phyloP scores from a whole-genome alignment of 192 early-diverging fungal genomes.

The Podochytrium sp. region DNA sequence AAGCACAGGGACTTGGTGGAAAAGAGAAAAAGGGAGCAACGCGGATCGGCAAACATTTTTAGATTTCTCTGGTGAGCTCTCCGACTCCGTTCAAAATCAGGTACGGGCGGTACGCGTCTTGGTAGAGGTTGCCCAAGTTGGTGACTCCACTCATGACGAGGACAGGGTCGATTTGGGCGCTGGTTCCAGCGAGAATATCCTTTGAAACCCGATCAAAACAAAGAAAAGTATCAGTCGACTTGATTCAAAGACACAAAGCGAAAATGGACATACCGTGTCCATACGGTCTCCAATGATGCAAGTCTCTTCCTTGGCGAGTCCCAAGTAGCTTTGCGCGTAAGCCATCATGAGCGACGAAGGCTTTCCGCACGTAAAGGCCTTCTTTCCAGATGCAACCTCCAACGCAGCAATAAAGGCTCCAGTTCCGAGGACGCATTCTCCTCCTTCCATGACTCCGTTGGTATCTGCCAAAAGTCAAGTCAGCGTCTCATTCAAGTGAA shows the following conservation, averaged over 20 bases:
- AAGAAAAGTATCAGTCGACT: neutral
- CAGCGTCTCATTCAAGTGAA: no score
- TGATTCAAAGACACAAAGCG: neutral
- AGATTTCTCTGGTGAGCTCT: slow-evolving; percentile 20
- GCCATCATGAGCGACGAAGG: slow-evolving; percentile 61
- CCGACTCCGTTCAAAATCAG: slow-evolving; percentile 59
- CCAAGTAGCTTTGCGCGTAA: slow-evolving; percentile 59
- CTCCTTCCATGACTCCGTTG: slow-evolving; percentile 52
- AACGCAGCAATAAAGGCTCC: slow-evolving; percentile 63
- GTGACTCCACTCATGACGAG: slow-evolving; percentile 62
- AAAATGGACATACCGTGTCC: slow-evolving; percentile 50
- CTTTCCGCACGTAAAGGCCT: slow-evolving; percentile 65
- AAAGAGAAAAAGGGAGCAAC: no score
- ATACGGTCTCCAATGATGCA: slow-evolving; percentile 71
- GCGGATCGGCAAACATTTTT: no score
- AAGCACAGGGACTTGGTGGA: neutral
- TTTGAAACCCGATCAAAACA: neutral
- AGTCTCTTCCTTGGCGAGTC: slow-evolving; percentile 56
- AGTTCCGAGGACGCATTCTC: slow-evolving; percentile 48
- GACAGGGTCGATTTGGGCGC: slow-evolving; percentile 60
- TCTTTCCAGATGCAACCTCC: slow-evolving; percentile 60
- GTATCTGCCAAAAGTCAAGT: no score
- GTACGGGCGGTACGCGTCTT: slow-evolving; percentile 59
- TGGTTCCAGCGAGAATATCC: slow-evolving; percentile 65
- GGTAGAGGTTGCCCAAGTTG: slow-evolving; percentile 43